A percentile compares a stretch with the other conserved stretches of the same genome.
These are phyloP conservation scores for Ogataea pignaliae DNA, from an alignment of 805 yeast genomes.

Conservation along the genomic window DNA sequence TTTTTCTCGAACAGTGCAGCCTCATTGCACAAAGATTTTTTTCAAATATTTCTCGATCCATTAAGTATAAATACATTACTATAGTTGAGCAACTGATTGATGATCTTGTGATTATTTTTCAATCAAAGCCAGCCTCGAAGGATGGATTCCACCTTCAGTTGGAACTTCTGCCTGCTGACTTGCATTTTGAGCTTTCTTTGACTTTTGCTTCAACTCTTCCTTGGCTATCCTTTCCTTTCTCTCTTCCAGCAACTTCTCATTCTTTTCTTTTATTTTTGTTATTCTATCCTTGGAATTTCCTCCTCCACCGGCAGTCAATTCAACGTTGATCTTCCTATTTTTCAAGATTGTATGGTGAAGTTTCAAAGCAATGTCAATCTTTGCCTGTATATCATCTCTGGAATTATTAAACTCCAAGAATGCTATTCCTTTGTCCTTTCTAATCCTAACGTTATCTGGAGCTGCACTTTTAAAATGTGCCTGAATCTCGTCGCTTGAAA, in stretches of 20 bases:
- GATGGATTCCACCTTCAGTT: constrained; percentile 46
- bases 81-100: too few relatives aligned
- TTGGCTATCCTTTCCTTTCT: constrained; percentile 52
- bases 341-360: constrained; percentile 73
- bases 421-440: constrained; percentile 87
- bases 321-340: constrained; percentile 84
- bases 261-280: constrained; percentile 73
- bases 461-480: constrained; percentile 68
- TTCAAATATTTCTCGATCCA: too few relatives aligned
- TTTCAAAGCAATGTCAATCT: constrained; percentile 79
- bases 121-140: constrained; percentile 57
- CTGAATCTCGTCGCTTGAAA: constrained; percentile 55
- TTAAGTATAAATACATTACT: too few relatives aligned
- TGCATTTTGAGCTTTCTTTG: constrained; percentile 24
- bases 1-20: too few relatives aligned
- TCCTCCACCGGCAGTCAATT: constrained; percentile 97
- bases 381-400: constrained; percentile 60
- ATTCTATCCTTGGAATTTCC: constrained; percentile 73
- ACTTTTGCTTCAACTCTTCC: constrained; percentile 38
- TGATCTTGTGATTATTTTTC: constrained; percentile 7
- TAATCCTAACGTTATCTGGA: constrained; percentile 73
- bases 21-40: too few relatives aligned
- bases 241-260: constrained; percentile 68
- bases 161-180: constrained; percentile 10
- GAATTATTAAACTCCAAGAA: constrained; percentile 74